Base-by-base conservation (phyloP, 495 filamentous ascomycete species). In the Aspergillus coremiiformis region DNA sequence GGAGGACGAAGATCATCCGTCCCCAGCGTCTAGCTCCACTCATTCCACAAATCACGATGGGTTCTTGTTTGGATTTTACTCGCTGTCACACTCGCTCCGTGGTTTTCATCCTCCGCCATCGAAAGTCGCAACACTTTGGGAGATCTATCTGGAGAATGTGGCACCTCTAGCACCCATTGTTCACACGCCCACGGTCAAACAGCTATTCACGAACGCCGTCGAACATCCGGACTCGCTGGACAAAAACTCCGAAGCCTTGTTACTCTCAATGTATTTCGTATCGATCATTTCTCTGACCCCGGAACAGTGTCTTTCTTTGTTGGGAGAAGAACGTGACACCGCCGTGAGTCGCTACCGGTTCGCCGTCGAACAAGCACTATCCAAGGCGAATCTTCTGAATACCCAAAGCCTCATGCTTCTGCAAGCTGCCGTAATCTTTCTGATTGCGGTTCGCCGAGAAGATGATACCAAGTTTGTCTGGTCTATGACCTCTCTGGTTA, bases 231-330 rank as follows among this genome's bases (percentile, higher is more conserved):
- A 83, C 37, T 65, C 55, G 8, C 60, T 87, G 49, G 81, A 80
- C 17, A 80, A 77, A 24, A 79, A 72, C 23, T 77, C 68, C 5
- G 90, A 95, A 59, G 81, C 84, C 5, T 60, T 95, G 17, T 73
- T 91, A 55, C 92, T 95, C 51, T 67, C 86, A 8, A 84, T 95
- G 41, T 94, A 93, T 60, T 84, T 87, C 60, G 81, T 81, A 24
- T 81, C 84, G 0, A 78, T 89, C 21, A 82, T 86, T 3, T 86
- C 84, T 23, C 71, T 91, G 69, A 76, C 76, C 8, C 53, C 70
- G 5, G 62, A 68, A 5, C 57, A 73, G 9, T 81, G 78, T 44
- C 23, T 62, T 30, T 39, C 55, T 11, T 53, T 51, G 3, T 27
- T 74, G 22, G 72, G 71, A 20, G 67, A 73, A 60, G 68, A 68